Evolutionary conservation across 805 yeast genomes (phyloP), one percentile per base, ranked within the genome.

Genomic region (Candida qinlingensis): DNA sequence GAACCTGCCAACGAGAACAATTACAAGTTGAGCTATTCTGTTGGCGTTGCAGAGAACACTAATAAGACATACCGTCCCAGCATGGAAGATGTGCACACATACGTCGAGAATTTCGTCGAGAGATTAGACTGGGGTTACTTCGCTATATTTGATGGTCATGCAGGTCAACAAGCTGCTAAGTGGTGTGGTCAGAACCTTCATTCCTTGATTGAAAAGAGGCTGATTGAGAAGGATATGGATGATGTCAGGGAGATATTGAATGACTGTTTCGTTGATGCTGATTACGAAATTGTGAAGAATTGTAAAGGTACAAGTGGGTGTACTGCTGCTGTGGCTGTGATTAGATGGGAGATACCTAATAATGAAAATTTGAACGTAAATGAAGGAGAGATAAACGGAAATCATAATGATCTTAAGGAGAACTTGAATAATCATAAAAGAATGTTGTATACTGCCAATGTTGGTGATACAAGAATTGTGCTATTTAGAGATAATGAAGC

Each of bases 41-140:
- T 90, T 12, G 97, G 97, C 4, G 96, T 92, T 7, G 80, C 95
- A n/a, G 97, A 90, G 57, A 91, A 89, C 65, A 81, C 83, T 54
- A 94, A 94, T 66, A 67, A 80, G 11, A 79, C 85, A 54, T 91
- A 81, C 63, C 75, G 99, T 49, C 80, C 85, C 45, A 80, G 90
- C 30, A 92, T 92, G 99, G 99, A 92, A 64, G 99, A 92, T 65
- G 94, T 92, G 7, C 98, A 92, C 65, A 87, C 95, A 0, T 88
- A 86, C 59, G 89, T 90, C 37, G 90, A 94, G 55, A 90, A 91
- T 70, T 91, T 87, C 71, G 94, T 91, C n/a, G 96, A 88, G 57
- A 66, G 89, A 49, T 71, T 85, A 31, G 97, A 90, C 64, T 86
- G 96, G 85, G 98, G 97, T 2, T 92, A 87, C 63, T 90, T 92